Conservation (phyloP, 2,329 filamentous ascomycete genomes). For the Epichloe amarillans region DNA sequence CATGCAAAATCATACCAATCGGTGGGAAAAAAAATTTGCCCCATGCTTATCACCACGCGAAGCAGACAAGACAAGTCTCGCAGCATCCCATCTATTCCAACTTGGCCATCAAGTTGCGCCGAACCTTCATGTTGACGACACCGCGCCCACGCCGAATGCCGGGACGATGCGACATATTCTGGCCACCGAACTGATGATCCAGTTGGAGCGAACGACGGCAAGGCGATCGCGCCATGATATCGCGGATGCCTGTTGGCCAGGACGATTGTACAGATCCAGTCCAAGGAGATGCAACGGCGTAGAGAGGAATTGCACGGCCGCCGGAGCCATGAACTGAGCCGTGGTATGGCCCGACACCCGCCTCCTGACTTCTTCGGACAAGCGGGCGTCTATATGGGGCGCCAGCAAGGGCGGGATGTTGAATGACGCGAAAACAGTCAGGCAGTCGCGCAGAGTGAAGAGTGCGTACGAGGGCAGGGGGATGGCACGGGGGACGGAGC, state of each 20-base stretch:
- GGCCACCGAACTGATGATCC: slow-evolving; percentile 58
- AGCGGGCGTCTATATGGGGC: slow-evolving; percentile 45
- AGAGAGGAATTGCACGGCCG: slow-evolving; percentile 62
- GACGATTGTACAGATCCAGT: slow-evolving; percentile 72
- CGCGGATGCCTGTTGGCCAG: slow-evolving; percentile 18
- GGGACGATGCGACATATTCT: slow-evolving; percentile 76
- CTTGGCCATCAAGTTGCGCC: slow-evolving; percentile 51
- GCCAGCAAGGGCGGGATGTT: slow-evolving; percentile 74
- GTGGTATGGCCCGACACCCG: slow-evolving; percentile 41
- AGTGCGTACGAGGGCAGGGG: slow-evolving; percentile 56
- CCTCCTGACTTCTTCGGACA: slow-evolving; percentile 34
- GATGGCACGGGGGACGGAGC: slow-evolving; percentile 38
- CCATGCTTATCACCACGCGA: not conserved
- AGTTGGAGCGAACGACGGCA: slow-evolving; percentile 57
- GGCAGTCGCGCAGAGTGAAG: slow-evolving; percentile 70
- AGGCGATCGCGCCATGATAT: slow-evolving; percentile 46
- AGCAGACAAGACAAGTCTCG: not conserved
- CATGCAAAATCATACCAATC: not conserved
- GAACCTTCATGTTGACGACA: slow-evolving; percentile 66
- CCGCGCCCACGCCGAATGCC: slow-evolving; percentile 73
- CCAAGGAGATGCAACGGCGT: slow-evolving; percentile 80
- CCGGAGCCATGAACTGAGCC: slow-evolving; percentile 72
- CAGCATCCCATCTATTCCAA: slow-evolving; percentile 24
- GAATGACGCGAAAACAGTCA: slow-evolving; percentile 87
- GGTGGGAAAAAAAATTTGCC: not conserved